Conservation (phyloP, 192 early-diverging fungal genomes). For the Cetraspora pellucida region DNA sequence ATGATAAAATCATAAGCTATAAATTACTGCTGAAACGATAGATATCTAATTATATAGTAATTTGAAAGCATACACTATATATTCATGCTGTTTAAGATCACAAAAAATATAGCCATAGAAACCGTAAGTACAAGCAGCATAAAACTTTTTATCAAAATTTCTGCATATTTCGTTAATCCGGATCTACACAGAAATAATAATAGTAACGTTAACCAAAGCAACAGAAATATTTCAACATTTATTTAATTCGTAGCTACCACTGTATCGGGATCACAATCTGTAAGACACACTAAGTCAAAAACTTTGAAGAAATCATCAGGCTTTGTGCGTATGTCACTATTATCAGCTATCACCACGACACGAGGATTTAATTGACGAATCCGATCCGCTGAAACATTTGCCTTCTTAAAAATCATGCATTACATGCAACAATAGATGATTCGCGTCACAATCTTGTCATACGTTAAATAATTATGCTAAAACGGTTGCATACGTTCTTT, state of each 20-base stretch:
- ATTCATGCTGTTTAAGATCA: constrained; percentile 71
- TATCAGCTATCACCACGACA: constrained; percentile 64
- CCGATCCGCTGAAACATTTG: constrained; percentile 61
- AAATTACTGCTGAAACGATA: constrained; percentile 6
- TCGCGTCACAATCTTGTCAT: constrained; percentile 29
- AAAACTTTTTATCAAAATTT: constrained; percentile 58
- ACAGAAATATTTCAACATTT: not conserved
- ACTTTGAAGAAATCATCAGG: constrained; percentile 54
- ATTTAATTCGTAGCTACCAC: constrained; percentile 42
- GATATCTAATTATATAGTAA: not conserved
- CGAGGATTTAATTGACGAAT: constrained; percentile 82
- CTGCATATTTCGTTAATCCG: constrained; percentile 69
- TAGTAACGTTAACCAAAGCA: not conserved
- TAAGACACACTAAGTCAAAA: constrained; percentile 74
- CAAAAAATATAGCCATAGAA: constrained; percentile 85
- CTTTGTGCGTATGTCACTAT: constrained; percentile 45
- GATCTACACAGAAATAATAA: constrained; percentile 35
- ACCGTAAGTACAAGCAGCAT: constrained; percentile 70
- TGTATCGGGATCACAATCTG: constrained; percentile 46
- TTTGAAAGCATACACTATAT: constrained; percentile 48
- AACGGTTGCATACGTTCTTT: constrained; percentile 58
- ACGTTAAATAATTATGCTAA: constrained; percentile 24
- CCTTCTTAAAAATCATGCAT: constrained; percentile 53
- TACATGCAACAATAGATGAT: constrained; percentile 34
- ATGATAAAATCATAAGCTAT: not conserved